phyloP scores from a whole-genome alignment of 2,329 filamentous ascomycete species.

The Ceratocystis papillata region DNA sequence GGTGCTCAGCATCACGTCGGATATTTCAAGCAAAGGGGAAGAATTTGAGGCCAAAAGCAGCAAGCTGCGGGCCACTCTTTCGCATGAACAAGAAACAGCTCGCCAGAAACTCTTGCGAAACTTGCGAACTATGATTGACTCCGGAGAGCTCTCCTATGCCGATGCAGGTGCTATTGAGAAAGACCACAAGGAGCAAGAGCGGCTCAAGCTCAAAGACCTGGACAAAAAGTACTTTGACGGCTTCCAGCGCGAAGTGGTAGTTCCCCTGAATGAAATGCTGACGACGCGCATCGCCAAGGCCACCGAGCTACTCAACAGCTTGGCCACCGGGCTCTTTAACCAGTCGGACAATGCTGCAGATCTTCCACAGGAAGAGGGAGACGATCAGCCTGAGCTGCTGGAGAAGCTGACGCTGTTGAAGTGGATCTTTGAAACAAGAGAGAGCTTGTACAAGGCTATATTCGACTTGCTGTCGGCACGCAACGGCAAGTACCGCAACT shows the following conservation, averaged over 20 bases:
- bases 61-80: constrained; percentile 48
- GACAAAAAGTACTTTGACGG: constrained; percentile 72
- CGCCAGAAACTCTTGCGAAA: constrained; percentile 58
- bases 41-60: constrained; percentile 46
- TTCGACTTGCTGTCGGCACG: constrained; percentile 77
- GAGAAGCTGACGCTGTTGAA: constrained; percentile 92
- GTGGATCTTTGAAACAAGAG: constrained; percentile 93
- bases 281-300: constrained; percentile 63
- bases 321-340: constrained; percentile 19
- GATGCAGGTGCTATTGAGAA: constrained; percentile 74
- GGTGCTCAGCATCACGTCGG: constrained; percentile 59
- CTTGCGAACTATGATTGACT: constrained; percentile 66
- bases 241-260: constrained; percentile 74
- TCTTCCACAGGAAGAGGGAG: constrained; percentile 84
- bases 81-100: constrained; percentile 40
- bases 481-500: constrained; percentile 73
- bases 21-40: constrained; percentile 59
- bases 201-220: constrained; percentile 57
- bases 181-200: constrained; percentile 58
- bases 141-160: constrained; percentile 68
- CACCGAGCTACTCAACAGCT: constrained; percentile 49
- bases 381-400: constrained; percentile 84
- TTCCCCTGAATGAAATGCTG: constrained; percentile 70
- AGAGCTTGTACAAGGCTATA: constrained; percentile 71
- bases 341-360: constrained; percentile 56